Evolutionary conservation across 768 basidiomycete species (phyloP).

Genomic region (Royoungia palumana): DNA sequence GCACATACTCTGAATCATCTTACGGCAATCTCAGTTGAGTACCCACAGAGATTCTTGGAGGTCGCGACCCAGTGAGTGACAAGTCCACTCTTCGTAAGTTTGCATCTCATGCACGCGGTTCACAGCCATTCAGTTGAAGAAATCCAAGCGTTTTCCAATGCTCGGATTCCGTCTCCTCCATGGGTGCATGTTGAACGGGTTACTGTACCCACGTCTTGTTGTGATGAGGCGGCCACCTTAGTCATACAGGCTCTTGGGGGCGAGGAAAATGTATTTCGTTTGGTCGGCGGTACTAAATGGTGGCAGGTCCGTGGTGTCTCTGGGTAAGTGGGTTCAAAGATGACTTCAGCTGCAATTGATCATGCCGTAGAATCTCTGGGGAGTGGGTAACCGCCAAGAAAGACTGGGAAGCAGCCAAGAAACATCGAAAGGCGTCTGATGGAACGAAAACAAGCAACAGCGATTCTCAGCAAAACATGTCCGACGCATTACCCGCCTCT

Average conservation of each 20-base stretch:
- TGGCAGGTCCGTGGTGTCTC: constrained; percentile 90
- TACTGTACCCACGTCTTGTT: constrained; percentile 69
- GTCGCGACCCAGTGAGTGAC: constrained; percentile 60
- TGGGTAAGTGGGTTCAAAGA: constrained; percentile 49
- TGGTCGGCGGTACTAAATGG: constrained; percentile 93
- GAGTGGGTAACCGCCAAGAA: constrained; percentile 88
- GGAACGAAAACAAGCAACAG: constrained; percentile 24
- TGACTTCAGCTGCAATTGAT: constrained; percentile 13
- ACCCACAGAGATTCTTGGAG: constrained; percentile 64
- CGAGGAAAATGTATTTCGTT: constrained; percentile 60
- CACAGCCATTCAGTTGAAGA: constrained; percentile 82
- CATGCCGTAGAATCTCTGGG: constrained; percentile 59
- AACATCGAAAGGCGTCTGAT: constrained; percentile 48
- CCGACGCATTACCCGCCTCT: constrained; percentile 17
- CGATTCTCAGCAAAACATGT: constrained; percentile 11
- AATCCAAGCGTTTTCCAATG: constrained; percentile 74
- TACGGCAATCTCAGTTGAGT: not conserved
- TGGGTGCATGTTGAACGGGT: constrained; percentile 74
- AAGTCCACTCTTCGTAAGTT: not conserved
- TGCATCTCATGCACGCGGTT: not conserved
- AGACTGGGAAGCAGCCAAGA: constrained; percentile 72
- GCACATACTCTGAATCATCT: not conserved
- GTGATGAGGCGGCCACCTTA: constrained; percentile 68
- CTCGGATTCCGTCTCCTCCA: constrained; percentile 79
- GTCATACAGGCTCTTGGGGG: constrained; percentile 83